Evolutionary conservation across 2,329 filamentous ascomycete species (phyloP).

Genomic region (Pleurostoma richardsiae): DNA sequence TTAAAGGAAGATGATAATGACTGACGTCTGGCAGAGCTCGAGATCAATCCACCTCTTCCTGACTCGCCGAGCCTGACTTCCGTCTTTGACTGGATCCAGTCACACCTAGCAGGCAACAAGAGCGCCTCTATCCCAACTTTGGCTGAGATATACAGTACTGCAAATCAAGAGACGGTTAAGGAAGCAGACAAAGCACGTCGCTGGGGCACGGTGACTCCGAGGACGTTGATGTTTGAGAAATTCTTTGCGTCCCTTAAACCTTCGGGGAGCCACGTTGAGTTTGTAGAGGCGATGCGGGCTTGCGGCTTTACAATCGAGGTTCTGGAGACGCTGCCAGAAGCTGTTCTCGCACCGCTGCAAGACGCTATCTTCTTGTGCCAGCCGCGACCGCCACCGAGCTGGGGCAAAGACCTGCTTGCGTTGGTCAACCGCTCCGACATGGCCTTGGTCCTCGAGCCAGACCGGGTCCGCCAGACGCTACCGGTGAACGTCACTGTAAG

Average conservation of each 20-base stretch:
- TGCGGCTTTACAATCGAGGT: slow-evolving; percentile 62
- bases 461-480: slow-evolving; percentile 27
- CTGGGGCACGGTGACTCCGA: slow-evolving; percentile 51
- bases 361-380: slow-evolving; percentile 85
- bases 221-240: slow-evolving; percentile 64
- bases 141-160: slow-evolving; percentile 37
- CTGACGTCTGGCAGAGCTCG: slow-evolving; percentile 18
- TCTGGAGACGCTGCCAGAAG: slow-evolving; percentile 80
- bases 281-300: slow-evolving; percentile 69
- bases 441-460: slow-evolving; percentile 55
- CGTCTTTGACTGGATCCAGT: slow-evolving; percentile 50
- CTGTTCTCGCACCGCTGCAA: slow-evolving; percentile 72
- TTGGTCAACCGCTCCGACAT: slow-evolving; percentile 81
- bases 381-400: slow-evolving; percentile 71
- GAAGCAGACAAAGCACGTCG: slow-evolving; percentile 26
- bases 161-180: slow-evolving; percentile 27
- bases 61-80: slow-evolving; percentile 25
- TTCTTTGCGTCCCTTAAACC: slow-evolving; percentile 57
- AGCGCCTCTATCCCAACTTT: slow-evolving; percentile 34
- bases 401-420: slow-evolving; percentile 66
- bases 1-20: not conserved
- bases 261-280: slow-evolving; percentile 49
- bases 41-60: slow-evolving; percentile 14
- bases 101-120: slow-evolving; percentile 32
- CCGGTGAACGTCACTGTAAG: slow-evolving; percentile 36